phyloP scores from a whole-genome alignment of 2,329 filamentous ascomycete species.

The Penicillium thymicola region DNA sequence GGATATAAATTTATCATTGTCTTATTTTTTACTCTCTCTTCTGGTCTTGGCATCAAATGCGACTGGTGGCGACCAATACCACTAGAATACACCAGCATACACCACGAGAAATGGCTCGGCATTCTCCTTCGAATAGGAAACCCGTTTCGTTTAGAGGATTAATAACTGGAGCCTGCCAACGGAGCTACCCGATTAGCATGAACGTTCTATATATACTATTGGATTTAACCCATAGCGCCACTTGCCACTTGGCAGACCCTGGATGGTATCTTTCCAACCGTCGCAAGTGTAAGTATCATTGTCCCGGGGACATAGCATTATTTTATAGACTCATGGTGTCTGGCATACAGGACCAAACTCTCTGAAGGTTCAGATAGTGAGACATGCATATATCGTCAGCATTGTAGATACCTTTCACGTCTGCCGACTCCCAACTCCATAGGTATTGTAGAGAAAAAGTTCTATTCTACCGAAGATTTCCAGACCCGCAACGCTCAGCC shows the following conservation, averaged over 20 bases:
- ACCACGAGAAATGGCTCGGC: not conserved
- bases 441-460: not conserved
- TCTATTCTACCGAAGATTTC: not conserved
- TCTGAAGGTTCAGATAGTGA: not conserved
- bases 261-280: not conserved
- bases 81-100: not conserved
- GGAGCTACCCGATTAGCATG: not conserved
- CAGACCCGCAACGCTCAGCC: not conserved
- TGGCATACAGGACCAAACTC: no score
- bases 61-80: slow-evolving; percentile 3
- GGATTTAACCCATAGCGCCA: not conserved
- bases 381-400: not conserved
- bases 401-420: not conserved
- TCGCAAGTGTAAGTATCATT: not conserved
- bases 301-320: not conserved
- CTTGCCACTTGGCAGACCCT: not conserved
- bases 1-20: not conserved
- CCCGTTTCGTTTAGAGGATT: not conserved
- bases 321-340: not conserved
- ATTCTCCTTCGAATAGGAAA: not conserved
- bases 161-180: not conserved
- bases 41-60: not conserved
- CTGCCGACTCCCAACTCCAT: not conserved
- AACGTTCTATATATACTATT: not conserved
- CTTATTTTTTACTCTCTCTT: no score